Evolutionary conservation across 805 yeast genomes (phyloP).

Genomic region (Blastobotrys robertii): DNA sequence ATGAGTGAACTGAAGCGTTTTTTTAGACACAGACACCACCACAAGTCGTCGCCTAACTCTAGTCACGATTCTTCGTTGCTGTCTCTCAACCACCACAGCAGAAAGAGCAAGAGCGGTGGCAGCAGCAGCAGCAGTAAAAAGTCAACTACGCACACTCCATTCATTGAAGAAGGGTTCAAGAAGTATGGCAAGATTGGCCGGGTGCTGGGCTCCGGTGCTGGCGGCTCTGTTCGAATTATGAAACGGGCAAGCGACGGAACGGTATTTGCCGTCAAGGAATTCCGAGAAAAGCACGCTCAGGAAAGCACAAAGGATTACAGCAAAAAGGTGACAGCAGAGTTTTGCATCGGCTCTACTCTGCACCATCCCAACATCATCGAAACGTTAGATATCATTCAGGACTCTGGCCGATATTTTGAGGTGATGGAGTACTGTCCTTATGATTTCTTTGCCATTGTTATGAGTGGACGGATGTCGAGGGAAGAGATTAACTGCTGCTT

Average conservation of each 20-base stretch:
- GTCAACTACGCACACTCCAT: conserved; percentile 22
- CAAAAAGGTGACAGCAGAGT: conserved; percentile 74
- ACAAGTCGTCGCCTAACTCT: conserved; percentile 1
- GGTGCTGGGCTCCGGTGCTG: conserved; percentile 84
- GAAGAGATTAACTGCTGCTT: conserved; percentile 73
- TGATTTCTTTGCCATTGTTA: conserved; percentile 87
- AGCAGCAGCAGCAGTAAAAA: conserved; percentile 2
- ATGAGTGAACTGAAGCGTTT: conserved; percentile 35
- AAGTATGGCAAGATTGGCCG: conserved; percentile 71
- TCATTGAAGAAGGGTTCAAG: conserved; percentile 35
- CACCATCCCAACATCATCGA: conserved; percentile 73
- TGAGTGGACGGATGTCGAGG: conserved; percentile 71
- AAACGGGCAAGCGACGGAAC: conserved; percentile 49
- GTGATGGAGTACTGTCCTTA: conserved; percentile 90
- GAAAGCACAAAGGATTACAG: conserved; percentile 64
- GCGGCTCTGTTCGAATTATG: conserved; percentile 83
- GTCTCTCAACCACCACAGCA: conserved; percentile 1
- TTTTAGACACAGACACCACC: conserved; percentile 25
- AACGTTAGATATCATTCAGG: conserved; percentile 71
- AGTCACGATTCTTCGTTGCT: conserved; percentile 5
- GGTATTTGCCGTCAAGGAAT: conserved; percentile 79
- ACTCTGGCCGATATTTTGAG: conserved; percentile 51
- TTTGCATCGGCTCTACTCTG: conserved; percentile 66
- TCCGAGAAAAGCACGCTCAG: conserved; percentile 51
- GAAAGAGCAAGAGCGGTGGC: conserved; percentile 5